Base-by-base conservation (phyloP, 2,329 filamentous ascomycete species). In the Diaporthe vexans region DNA sequence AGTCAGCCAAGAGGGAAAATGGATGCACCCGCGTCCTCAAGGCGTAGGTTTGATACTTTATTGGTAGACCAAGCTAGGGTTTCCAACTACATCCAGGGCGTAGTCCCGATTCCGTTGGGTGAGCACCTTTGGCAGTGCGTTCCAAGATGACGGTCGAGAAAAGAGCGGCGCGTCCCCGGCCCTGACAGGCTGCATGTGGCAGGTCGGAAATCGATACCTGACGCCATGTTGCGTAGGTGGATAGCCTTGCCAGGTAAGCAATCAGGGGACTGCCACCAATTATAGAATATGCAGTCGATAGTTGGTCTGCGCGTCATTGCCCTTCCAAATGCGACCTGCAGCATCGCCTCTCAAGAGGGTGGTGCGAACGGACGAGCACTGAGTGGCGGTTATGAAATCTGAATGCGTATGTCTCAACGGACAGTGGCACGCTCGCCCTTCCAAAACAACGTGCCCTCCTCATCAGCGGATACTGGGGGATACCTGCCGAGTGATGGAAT, bases 361-460 rank as follows among this genome's bases (percentile, higher is more conserved):
- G 56, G 35, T 61, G 40, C 48, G 29, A 29, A 52, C 69, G 35
- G 48, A 37, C 69, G 40, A 43, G 35, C 56, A 57, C 29, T 54
- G 48, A 40, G 48, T 33, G 48, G 63, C 46, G 48, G 63, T 68
- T 33, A 54, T 68, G 21, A 54, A n/a, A n/a, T 29, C 24, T 52
- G 46, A 52, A 52, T 37, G 46, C 21, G 61, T 51, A 33, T 52
- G 63, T 68, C 63, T 68, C 63, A 68, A 54, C 33, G 46, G 63
- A 48, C 48, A 54, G 33, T 54, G 33, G 46, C 40, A 68, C n/a
- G 33, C 21, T 52, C 48, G 19, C 48, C 33, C 33, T 40, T 54
- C 63, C 48, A 54, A 68, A 46, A 68, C 63, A 68, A 68, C 63
- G 46, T 68, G 46, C 48, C 63, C 63, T 54, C 24, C 48, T 13